Percentiles rank a stretch among this genome's conserved stretches.
Conservation (phyloP, 352 stramenopile species). For the Pythium volutum region DNA sequence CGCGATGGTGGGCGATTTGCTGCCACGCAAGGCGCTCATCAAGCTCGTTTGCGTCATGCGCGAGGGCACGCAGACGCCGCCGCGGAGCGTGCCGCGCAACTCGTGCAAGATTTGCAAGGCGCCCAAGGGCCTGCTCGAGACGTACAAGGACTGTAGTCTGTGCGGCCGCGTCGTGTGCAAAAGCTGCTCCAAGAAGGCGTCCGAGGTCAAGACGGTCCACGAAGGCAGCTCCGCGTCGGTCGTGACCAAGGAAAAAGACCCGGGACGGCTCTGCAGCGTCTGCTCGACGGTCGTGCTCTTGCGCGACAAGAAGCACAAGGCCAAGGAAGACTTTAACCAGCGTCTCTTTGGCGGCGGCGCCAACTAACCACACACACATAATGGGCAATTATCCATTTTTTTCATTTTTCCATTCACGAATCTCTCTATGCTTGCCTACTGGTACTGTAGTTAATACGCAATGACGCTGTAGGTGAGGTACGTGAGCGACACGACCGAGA, state of each 20-base stretch:
- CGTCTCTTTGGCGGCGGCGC: slow-evolving; percentile 67
- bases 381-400: neutral
- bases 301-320: slow-evolving; percentile 69
- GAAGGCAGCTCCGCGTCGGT: slow-evolving; percentile 7
- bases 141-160: slow-evolving; percentile 69
- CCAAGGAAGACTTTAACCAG: slow-evolving; percentile 75
- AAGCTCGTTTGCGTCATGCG: slow-evolving; percentile 78
- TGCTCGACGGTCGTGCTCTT: slow-evolving; percentile 79
- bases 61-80: slow-evolving; percentile 65
- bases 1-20: slow-evolving; percentile 73
- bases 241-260: slow-evolving; percentile 54
- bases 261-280: slow-evolving; percentile 62
- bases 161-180: slow-evolving; percentile 79
- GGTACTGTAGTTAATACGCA: slow-evolving; percentile 1
- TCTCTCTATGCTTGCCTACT: too few relatives aligned
- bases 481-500: slow-evolving; percentile 62
- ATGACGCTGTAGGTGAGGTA: slow-evolving; percentile 62
- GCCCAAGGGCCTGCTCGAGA: slow-evolving; percentile 69
- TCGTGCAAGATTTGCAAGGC: slow-evolving; percentile 85
- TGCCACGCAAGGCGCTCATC: slow-evolving; percentile 73
- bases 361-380: slow-evolving; percentile 40
- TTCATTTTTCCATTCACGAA: too few relatives aligned
- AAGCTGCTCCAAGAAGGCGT: slow-evolving; percentile 77
- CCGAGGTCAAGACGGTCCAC: slow-evolving; percentile 57
- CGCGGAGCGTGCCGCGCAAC: slow-evolving; percentile 48